phyloP scores from a whole-genome alignment of 225 moss, liverwort and hornwort genomes.

The Sphagnum contortum region DNA sequence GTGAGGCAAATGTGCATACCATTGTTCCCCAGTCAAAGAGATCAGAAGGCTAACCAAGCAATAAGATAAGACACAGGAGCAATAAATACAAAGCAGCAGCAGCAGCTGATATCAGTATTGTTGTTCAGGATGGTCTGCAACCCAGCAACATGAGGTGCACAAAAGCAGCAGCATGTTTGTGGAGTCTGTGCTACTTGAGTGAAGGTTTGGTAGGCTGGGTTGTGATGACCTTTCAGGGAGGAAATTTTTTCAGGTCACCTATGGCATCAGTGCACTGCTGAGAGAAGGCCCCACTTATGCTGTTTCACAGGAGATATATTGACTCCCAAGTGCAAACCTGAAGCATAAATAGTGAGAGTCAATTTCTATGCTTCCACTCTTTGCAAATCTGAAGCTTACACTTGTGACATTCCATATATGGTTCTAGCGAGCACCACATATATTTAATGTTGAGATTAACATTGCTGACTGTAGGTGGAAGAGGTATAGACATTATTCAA shows the following conservation, averaged over 20 bases:
- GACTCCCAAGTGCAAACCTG: slow-evolving; percentile 43
- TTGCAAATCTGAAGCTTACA: no score
- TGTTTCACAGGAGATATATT: slow-evolving; percentile 37
- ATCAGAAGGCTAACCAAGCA: slow-evolving; percentile 49
- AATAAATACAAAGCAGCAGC: slow-evolving; percentile 24
- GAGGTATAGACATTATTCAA: no score
- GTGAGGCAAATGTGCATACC: slow-evolving; percentile 67
- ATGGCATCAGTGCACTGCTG: slow-evolving; percentile 48
- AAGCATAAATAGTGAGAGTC: slow-evolving; percentile 8
- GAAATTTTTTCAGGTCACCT: slow-evolving; percentile 18
- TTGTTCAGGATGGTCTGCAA: slow-evolving; percentile 7
- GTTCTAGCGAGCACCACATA: no score
- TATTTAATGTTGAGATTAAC: no score
- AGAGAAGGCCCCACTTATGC: slow-evolving; percentile 49
- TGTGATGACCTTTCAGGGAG: slow-evolving; percentile 9
- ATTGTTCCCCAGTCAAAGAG: slow-evolving; percentile 69
- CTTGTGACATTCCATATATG: no score
- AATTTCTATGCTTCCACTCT: no score
- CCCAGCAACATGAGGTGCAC: slow-evolving; percentile 7
- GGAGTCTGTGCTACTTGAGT: background rate
- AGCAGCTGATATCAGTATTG: slow-evolving; percentile 7
- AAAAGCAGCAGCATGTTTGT: slow-evolving; percentile 1
- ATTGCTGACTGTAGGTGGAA: no score
- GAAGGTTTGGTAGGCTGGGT: slow-evolving; percentile 13
- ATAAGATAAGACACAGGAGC: slow-evolving; percentile 16